Evolutionary conservation across 2,329 filamentous ascomycete genomes (phyloP), one percentile per base, ranked within the genome.

Genomic region (Alternaria brassicae): DNA sequence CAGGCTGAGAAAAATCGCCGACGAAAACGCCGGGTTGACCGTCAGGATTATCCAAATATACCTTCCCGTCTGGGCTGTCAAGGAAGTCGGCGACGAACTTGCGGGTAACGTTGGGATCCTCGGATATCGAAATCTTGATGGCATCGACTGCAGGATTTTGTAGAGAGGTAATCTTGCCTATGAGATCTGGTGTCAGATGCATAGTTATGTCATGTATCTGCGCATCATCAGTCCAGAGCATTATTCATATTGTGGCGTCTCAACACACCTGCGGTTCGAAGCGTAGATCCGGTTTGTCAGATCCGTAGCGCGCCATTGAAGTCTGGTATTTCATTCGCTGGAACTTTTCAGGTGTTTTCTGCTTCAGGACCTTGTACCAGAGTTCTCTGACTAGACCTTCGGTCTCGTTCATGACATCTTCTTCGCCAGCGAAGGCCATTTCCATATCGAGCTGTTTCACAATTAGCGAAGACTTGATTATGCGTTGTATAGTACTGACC

Each of bases 241-340:
- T n/a, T 10, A 19, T 28, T 15, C 6, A 30, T n/a, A 1, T 44
- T 5, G 13, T 75, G 9, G 9, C 19, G 36, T 15, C 13, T 17
- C 10, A 40, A 48, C 30, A 10, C 4, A 91, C 89, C 71, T 86
- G 80, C 25, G 88, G 88, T 1, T 86, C 85, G 36, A 93, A 89
- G 17, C 95, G 87, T 9, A 94, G 80, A 73, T 99, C 95, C 4
- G 95, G 95, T 77, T 99, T 99, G 78, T 99, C 95, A 4, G 88
- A 91, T 10, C 95, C 95, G 71, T 93, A 96, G 3, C 80, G 81
- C 1, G 84, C 80, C 89, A 99, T 98, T 17, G 90, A 90, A 37
- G 91, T 82, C 30, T 90, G 77, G 72, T 98, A 99, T 1, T 86
- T 85, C 68, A 92, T 83, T 21, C 84, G 82, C 6, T 77, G 81